Evolutionary conservation across 306 rosid genomes (phyloP), one percentile per base, ranked within the genome.

Genomic region (Betula pendula): DNA sequence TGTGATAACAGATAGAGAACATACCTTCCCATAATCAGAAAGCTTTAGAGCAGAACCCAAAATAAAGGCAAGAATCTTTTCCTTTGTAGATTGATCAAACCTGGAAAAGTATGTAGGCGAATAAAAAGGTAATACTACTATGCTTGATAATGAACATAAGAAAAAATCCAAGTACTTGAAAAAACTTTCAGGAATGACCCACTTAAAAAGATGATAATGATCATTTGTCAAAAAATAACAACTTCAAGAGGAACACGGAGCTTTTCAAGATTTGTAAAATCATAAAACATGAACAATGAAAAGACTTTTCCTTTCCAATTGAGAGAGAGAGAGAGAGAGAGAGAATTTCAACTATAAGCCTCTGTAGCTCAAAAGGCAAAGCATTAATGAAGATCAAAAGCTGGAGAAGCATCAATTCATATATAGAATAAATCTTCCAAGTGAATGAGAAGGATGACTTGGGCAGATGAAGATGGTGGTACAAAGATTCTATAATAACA

Each of bases 1-100:
- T 66, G 12, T 2, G 73, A 77, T 56, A 73, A 73, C 11, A 43
- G 44, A 52, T 74, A 81, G 81, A 44, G 25, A 52, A 42, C 91
- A 81, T 82, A 94, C 98, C 98, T 92, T 95, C 70, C 89, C 96
- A 66, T 89, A 87, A 69, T 92, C 88, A 66, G 97, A 85, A 69
- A 88, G 85, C 73, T 88, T 81, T 58, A 88, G 74, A 75, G 91
- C 81, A 73, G 89, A 89, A 80, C 88, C 85, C 90, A 95, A 84
- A 81, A 90, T 84, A 83, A 89, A 90, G 59, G 86, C 87, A 47
- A 89, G 85, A 80, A 95, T 85, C 75, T 77, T 79, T 73, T 85
- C 81, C 80, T 86, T 90, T 33, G 93, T 90, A 67, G 92, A 49
- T 82, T 87, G 90, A 80, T 89, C 95, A 87, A 92, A 90, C 89